phyloP scores from a whole-genome alignment of 2,329 filamentous ascomycete genomes.

The Talaromyces islandicus region DNA sequence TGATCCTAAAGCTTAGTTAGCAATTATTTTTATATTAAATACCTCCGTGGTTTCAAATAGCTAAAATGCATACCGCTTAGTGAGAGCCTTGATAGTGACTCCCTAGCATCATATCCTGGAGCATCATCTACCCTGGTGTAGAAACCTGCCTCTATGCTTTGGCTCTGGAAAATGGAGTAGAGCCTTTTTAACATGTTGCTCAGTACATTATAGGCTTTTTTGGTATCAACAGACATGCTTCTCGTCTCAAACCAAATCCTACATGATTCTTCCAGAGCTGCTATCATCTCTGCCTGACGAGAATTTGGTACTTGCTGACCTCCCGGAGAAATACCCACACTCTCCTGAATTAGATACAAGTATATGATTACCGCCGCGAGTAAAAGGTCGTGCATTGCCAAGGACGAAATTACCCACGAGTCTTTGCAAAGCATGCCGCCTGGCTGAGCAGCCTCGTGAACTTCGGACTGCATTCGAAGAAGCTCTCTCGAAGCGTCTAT shows the following conservation, averaged over 20 bases:
- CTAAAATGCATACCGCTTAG: too few relatives aligned
- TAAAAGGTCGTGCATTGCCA: constrained; percentile 3
- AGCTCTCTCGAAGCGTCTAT: constrained; percentile 5
- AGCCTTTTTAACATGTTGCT: constrained; percentile 1
- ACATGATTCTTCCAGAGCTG: neutral
- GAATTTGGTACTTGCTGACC: neutral
- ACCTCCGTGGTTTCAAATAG: too few relatives aligned
- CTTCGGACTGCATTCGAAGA: constrained; percentile 1
- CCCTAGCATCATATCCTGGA: too few relatives aligned
- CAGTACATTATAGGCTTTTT: neutral
- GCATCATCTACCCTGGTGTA: neutral
- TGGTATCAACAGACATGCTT: constrained; percentile 1
- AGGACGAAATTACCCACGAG: constrained; percentile 2
- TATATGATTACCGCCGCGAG: constrained; percentile 1
- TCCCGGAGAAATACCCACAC: neutral
- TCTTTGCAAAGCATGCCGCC: constrained; percentile 1
- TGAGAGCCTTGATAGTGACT: too few relatives aligned
- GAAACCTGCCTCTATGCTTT: neutral
- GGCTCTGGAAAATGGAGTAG: neutral
- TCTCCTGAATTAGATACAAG: neutral
- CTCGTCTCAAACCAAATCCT: constrained; percentile 2
- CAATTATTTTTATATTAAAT: too few relatives aligned
- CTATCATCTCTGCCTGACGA: neutral
- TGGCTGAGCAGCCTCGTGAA: constrained; percentile 2
- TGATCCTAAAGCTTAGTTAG: too few relatives aligned